Conservation (phyloP, 2,329 filamentous ascomycete genomes). For the Didymella pomorum region DNA sequence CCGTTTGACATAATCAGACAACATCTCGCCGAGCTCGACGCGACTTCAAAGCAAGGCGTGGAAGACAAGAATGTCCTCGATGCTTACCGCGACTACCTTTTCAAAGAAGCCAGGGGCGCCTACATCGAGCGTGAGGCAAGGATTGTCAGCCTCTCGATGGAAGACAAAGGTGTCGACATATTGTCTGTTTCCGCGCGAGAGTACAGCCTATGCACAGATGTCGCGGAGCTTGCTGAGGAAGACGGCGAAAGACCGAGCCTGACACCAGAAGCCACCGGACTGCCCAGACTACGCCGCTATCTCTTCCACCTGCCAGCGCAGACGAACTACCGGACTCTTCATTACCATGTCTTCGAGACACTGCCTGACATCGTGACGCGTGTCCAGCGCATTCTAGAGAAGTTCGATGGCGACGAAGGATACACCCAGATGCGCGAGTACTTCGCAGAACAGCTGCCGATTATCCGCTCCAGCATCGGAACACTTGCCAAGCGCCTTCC, state of each 20-base stretch:
- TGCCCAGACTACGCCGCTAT: constrained; percentile 13
- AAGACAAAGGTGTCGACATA: no score
- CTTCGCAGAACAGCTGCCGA: neutral
- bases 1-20: no score
- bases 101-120: no score
- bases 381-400: constrained; percentile 8
- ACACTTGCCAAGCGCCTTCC: no score
- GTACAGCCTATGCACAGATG: constrained; percentile 3
- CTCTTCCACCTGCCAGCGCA: constrained; percentile 13
- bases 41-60: no score
- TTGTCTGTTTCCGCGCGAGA: constrained; percentile 9
- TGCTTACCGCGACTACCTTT: no score
- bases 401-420: constrained; percentile 10
- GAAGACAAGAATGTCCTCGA: no score
- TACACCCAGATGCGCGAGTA: constrained; percentile 14
- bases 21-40: no score
- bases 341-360: constrained; percentile 15
- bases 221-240: neutral
- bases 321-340: constrained; percentile 13
- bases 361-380: constrained; percentile 6
- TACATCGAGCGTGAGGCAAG: no score
- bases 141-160: no score
- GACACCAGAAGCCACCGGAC: constrained; percentile 4
- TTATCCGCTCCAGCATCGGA: no score
- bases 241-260: no score